Evolutionary conservation across 2,329 filamentous ascomycete species (phyloP).

Genomic region (Elsinoe perseae): DNA sequence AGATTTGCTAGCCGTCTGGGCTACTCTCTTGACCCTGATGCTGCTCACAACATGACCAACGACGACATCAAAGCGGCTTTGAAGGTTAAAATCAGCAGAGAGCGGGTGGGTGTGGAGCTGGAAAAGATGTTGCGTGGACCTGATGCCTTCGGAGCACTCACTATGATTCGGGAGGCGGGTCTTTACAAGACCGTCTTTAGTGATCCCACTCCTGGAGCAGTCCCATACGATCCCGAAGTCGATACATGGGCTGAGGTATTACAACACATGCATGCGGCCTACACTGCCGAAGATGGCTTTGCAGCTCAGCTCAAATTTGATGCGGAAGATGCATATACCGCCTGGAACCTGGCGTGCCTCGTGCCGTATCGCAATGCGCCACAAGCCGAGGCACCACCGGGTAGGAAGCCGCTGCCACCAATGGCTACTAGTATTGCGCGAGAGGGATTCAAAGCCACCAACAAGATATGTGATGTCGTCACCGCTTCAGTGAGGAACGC

Average conservation of each 20-base stretch:
- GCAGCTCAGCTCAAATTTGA: constrained; percentile 47
- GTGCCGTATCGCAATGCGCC: constrained; percentile 61
- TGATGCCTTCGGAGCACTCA: constrained; percentile 54
- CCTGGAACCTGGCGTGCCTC: constrained; percentile 70
- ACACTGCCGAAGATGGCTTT: constrained; percentile 26
- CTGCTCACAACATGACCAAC: constrained; percentile 67
- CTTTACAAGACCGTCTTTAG: constrained; percentile 69
- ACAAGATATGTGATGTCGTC: constrained; percentile 64
- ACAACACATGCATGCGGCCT: constrained; percentile 51
- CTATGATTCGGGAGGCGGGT: constrained; percentile 56
- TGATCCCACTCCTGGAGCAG: constrained; percentile 47
- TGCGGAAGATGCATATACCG: constrained; percentile 58
- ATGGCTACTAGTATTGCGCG: constrained; percentile 57
- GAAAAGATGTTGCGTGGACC: constrained; percentile 84
- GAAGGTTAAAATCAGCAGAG: constrained; percentile 82
- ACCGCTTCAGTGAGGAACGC: constrained; percentile 57
- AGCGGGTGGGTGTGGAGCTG: constrained; percentile 77
- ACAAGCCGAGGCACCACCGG: constrained; percentile 33
- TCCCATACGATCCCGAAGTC: constrained; percentile 48
- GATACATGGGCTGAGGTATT: constrained; percentile 58
- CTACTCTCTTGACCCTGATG: constrained; percentile 66
- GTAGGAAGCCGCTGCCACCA: constrained; percentile 49
- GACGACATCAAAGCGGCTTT: constrained; percentile 69
- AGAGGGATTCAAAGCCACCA: constrained; percentile 72
- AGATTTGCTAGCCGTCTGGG: constrained; percentile 79